Conservation (phyloP, 225 moss, liverwort and hornwort species). For the Pseudoscleropodium purum region DNA sequence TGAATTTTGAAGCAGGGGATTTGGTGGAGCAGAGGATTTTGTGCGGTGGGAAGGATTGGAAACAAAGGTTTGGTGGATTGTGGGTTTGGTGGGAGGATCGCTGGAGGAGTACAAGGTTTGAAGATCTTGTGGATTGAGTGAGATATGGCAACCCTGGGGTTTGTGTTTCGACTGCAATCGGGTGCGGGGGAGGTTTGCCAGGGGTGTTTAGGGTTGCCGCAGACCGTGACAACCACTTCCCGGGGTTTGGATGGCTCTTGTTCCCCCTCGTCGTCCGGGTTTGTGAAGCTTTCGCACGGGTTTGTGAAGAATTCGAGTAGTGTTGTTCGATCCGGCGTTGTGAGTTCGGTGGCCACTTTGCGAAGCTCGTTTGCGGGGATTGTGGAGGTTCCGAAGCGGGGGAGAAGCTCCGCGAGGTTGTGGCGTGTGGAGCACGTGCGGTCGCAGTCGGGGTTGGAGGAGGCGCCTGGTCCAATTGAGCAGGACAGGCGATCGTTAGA, state of each 20-base stretch:
- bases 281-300: background rate
- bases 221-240: constrained; percentile 25
- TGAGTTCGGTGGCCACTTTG: constrained; percentile 11
- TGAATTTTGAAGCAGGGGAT: background rate
- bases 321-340: background rate
- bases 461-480: constrained; percentile 63
- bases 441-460: constrained; percentile 62
- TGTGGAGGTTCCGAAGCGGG: constrained; percentile 5
- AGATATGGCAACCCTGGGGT: constrained; percentile 55
- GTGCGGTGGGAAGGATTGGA: background rate
- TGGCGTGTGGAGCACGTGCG: constrained; percentile 35
- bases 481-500: constrained; percentile 62
- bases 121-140: background rate
- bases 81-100: background rate
- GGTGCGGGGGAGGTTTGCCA: constrained; percentile 19
- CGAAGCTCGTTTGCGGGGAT: background rate
- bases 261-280: background rate
- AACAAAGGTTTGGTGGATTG: background rate
- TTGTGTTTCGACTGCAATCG: constrained; percentile 31
- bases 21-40: background rate
- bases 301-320: background rate
- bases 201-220: constrained; percentile 31
- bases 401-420: background rate
- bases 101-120: too few species aligned
- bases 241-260: constrained; percentile 24